Base-by-base conservation (phyloP, 257 asterid species). In the Cinchona pubescens region DNA sequence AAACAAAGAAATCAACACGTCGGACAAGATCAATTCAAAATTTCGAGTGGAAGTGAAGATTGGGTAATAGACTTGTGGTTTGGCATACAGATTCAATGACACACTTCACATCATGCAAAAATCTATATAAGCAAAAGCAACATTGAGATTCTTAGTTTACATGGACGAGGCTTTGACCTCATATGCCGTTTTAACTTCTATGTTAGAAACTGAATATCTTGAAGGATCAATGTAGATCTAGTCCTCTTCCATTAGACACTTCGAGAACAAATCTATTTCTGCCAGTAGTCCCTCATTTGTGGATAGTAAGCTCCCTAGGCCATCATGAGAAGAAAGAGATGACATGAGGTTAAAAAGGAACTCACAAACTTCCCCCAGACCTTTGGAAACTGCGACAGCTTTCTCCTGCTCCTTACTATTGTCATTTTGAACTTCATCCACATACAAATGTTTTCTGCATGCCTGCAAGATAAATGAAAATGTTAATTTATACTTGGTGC, bases 181-280 rank as follows among this genome's bases (percentile, higher is more conserved):
- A n/a, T n/a, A n/a, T n/a, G n/a, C n/a, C n/a, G n/a, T n/a, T n/a
- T n/a, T n/a, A n/a, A n/a, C n/a, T n/a, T n/a, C n/a, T n/a, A n/a
- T n/a, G n/a, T n/a, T n/a, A n/a, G n/a, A 66, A 42, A 65, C 46
- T 18, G 49, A 60, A 38, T 48, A 62, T 21, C 8, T 14, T 16
- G 21, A 34, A 2, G 27, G 27, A 34, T 60, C 51, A 34, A 23
- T 55, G 77, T 76, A 82, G 65, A 78, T 66, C 68, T 73, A 81
- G 80, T 82, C 88, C 74, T 88, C 89, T 80, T 86, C 92, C 89
- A 83, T 85, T 74, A 84, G 73, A 78, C 91, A 83, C 81, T 83
- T 90, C 48, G 87, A 85, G 80, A 92, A 90, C 60, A 80, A 77
- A 63, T 94, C 96, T 67, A 92, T 88, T 82, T 94, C 92, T 67